Base-by-base conservation (phyloP, 2,329 filamentous ascomycete genomes). In the Magnaporthiopsis rhizophila region DNA sequence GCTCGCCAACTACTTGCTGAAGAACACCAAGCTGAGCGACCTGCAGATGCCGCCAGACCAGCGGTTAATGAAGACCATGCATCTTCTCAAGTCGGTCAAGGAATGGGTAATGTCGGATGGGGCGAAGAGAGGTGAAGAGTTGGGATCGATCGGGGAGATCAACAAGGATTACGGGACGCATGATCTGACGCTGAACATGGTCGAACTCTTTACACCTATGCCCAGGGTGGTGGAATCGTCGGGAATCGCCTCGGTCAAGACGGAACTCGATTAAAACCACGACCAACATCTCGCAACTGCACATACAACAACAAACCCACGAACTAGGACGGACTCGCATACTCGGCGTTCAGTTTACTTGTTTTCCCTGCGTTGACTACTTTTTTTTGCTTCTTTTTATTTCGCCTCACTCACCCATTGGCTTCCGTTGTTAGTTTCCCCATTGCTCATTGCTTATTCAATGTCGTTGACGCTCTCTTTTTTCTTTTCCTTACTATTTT, bases 131-230 rank as follows among this genome's bases (percentile, higher is more conserved):
- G 88, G 88, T 30, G 85, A 89, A 69, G 86, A 89, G 68, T 77
- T 88, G 65, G 88, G 88, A 67, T 89, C 86, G 38, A 82, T 91
- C 34, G 86, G 83, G 68, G 84, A 88, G 64, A 88, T 91, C 67
- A 86, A 89, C 71, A 84, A 87, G 67, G 81, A 84, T 65, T 91
- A 87, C 71, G 88, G 86, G 8, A 77, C 85, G 57, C 79, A 79
- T 68, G 83, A 89, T 72, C 79, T 89, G 69, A 89, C 86, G 9
- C 79, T 91, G 66, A 84, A 91, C 74, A 89, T 91, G 87, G 85
- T 86, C 71, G 80, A 86, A 69, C 79, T 92, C 62, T 91, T 91
- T 74, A 85, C 82, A 71, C 87, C 88, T 80, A 72, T 83, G 70
- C 75, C 79, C 67, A 74, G 73, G 67, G 75, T 77, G 68, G 77